Evolutionary conservation across 768 basidiomycete genomes (phyloP).

Genomic region (Lentinus brumalis): DNA sequence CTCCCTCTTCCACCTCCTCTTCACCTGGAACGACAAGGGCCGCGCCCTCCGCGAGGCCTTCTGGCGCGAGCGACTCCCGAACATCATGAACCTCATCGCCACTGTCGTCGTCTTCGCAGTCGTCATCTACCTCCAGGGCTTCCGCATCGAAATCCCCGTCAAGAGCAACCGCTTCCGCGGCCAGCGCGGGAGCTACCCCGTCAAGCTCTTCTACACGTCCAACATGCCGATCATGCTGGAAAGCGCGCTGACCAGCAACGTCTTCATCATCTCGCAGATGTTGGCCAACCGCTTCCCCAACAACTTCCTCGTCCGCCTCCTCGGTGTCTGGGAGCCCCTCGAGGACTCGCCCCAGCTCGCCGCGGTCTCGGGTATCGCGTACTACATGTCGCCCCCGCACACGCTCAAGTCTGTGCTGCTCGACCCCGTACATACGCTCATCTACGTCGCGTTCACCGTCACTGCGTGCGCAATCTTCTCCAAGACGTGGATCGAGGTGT

Average conservation of each 20-base stretch:
- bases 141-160: conserved; percentile 97
- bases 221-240: conserved; percentile 99
- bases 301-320: conserved; percentile 85
- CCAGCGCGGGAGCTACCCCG: conserved; percentile 93
- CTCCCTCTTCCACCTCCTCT: conserved; percentile 94
- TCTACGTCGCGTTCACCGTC: conserved; percentile 92
- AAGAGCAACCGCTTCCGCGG: conserved; percentile 96
- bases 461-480: conserved; percentile 96
- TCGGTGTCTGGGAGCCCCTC: conserved; percentile 99
- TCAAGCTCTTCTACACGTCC: conserved; percentile 98
- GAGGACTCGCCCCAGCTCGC: conserved; percentile 93
- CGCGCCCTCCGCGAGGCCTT: conserved; percentile 97
- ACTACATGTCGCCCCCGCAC: conserved; percentile 99
- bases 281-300: conserved; percentile 86
- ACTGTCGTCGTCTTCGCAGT: conserved; percentile 90
- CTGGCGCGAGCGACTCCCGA: conserved; percentile 95
- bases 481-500: conserved; percentile 99
- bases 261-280: conserved; percentile 98
- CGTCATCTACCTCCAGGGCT: conserved; percentile 98
- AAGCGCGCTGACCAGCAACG: conserved; percentile 87
- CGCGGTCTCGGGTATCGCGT: conserved; percentile 89
- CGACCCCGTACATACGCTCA: conserved; percentile 90
- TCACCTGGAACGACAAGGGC: conserved; percentile 98
- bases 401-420: conserved; percentile 84
- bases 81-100: conserved; percentile 96